Evolutionary conservation across 495 filamentous ascomycete species (phyloP).

Genomic region (Neurospora discreta): DNA sequence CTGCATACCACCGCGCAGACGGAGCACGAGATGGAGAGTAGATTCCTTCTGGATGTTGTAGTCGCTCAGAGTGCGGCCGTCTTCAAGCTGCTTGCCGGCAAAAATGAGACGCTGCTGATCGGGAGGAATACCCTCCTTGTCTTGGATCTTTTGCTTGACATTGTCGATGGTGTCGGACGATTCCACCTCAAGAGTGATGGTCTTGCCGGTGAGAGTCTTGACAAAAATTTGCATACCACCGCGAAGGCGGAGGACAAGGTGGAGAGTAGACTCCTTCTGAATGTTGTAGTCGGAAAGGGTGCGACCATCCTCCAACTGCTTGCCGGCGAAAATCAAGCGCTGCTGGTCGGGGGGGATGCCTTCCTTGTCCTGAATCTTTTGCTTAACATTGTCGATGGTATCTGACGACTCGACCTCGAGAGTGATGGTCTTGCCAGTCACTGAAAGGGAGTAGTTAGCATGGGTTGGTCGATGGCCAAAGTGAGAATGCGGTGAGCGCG

Average conservation of each 20-base stretch:
- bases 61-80: slow-evolving; percentile 71
- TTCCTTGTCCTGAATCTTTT: slow-evolving; percentile 99
- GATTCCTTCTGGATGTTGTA: slow-evolving; percentile 99
- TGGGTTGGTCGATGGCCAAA: neutral
- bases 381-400: slow-evolving; percentile 98
- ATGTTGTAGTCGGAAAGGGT: slow-evolving; percentile 98
- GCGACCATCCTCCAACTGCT: slow-evolving; percentile 95
- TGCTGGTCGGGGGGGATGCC: slow-evolving; percentile 97
- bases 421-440: slow-evolving; percentile 99
- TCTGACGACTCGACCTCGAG: slow-evolving; percentile 97
- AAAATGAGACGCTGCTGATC: slow-evolving; percentile 95
- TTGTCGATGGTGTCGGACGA: slow-evolving; percentile 95
- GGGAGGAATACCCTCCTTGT: slow-evolving; percentile 92
- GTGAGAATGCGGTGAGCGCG: slow-evolving; percentile 9
- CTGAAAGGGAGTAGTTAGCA: slow-evolving; percentile 29
- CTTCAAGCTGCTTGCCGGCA: slow-evolving; percentile 90
- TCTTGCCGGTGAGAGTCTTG: slow-evolving; percentile 92
- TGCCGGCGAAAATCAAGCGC: slow-evolving; percentile 96
- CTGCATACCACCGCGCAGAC: slow-evolving; percentile 98
- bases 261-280: slow-evolving; percentile 94
- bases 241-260: slow-evolving; percentile 92
- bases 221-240: slow-evolving; percentile 97
- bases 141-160: slow-evolving; percentile 71
- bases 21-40: slow-evolving; percentile 89
- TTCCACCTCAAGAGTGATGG: slow-evolving; percentile 96